Conservation (phyloP, 2,329 filamentous ascomycete genomes). For the Phaeosphaeriaceae sp. region DNA sequence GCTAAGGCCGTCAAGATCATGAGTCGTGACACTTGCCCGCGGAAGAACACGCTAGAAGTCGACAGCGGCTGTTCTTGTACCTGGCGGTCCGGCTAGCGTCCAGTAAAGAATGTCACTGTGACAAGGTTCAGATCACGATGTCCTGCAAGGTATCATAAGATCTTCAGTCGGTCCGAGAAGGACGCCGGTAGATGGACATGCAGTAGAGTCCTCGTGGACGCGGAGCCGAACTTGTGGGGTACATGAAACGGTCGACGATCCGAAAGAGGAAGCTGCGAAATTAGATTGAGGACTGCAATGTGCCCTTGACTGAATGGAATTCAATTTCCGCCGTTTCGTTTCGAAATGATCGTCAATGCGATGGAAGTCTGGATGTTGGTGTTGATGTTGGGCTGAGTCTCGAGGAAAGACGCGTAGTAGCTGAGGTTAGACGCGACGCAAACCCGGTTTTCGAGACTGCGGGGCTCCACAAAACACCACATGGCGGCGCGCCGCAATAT, state of each 20-base stretch:
- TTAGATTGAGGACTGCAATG: background rate
- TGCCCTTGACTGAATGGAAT: background rate
- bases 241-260: conserved; percentile 8
- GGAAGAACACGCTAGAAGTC: conserved; percentile 2
- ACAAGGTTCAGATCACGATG: background rate
- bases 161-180: conserved; percentile 8
- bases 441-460: conserved; percentile 6
- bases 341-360: conserved; percentile 3
- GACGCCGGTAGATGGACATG: conserved; percentile 5
- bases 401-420: background rate
- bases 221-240: conserved; percentile 12
- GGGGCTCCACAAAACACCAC: conserved; percentile 6
- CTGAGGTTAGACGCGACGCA: conserved; percentile 1
- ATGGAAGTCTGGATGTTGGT: background rate
- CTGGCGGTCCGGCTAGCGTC: conserved; percentile 8
- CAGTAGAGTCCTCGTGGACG: conserved; percentile 5
- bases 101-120: conserved; percentile 6
- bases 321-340: conserved; percentile 1
- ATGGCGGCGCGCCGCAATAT: conserved; percentile 2
- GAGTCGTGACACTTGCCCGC: background rate
- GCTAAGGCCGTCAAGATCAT: background rate
- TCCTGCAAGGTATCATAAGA: conserved; percentile 3
- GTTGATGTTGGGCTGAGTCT: background rate
- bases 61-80: background rate
- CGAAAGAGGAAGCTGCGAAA: conserved; percentile 5